Base-by-base conservation (phyloP, 139 green algal genomes). In the Chlamydomonas sp. region DNA sequence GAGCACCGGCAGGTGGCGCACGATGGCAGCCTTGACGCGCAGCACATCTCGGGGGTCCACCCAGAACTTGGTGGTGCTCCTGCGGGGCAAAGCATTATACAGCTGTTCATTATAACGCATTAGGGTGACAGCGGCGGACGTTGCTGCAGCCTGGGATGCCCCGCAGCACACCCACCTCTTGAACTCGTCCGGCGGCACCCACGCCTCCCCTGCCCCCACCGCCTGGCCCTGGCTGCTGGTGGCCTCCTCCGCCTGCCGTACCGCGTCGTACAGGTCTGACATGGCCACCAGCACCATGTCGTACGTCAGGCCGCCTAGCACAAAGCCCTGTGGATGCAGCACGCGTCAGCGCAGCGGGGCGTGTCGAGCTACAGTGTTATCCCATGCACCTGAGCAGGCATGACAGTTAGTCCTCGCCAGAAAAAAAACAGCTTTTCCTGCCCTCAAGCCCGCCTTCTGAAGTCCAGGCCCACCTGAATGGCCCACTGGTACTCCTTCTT, bases 11-110 rank as follows among this genome's bases (percentile, higher is more conserved):
- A 98, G 91, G 85, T 98, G 94, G 16, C 89, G 91, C 57, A 97
- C 86, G 6, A 97, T 90, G 9, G 90, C 82, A 5, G 85, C 82
- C 90, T 97, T 96, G 66, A 98, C 85, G 2, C 84, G 63, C 74
- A 94, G 72, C 64, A 96, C 90, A 87, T 97, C 87, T 0, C 85
- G 78, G 0, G 95, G 92, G 66, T 90, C 88, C 66, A 97, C 86
- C 96, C 96, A 98, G 83, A 95, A 97, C 91, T 98, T 98, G 89
- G 92, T 96, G 4, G 95, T 98, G 67, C 89, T 88, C 85, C 89
- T 92, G 89, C 1, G n/a, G 3, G 57, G 58, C 1, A 3, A n/a
- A n/a, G n/a, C n/a, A n/a, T n/a, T n/a, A n/a, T n/a, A n/a, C n/a
- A n/a, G n/a, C n/a, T n/a, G n/a, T n/a, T n/a, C n/a, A n/a, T n/a